Conservation (phyloP, 768 basidiomycete genomes). For the Kondoa subrosea region DNA sequence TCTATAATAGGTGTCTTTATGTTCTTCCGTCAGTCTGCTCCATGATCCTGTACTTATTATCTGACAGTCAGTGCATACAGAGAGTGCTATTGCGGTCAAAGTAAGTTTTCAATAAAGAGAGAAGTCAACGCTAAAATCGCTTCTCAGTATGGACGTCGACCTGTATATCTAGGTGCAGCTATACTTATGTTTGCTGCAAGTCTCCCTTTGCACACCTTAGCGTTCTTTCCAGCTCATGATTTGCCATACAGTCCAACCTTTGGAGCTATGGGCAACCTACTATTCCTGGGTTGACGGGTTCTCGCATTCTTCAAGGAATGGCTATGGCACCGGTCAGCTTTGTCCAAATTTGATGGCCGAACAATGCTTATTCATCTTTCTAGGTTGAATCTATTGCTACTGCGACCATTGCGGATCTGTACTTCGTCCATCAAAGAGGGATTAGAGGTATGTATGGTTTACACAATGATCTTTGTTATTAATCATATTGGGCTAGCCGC, state of each 20-base stretch:
- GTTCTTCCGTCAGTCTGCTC: too few relatives aligned
- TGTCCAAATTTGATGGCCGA: background rate
- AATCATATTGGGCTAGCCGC: too few relatives aligned
- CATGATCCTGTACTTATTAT: too few relatives aligned
- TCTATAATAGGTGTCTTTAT: background rate
- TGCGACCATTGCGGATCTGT: conserved; percentile 4
- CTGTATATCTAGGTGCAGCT: conserved; percentile 1
- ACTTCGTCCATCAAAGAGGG: conserved; percentile 4
- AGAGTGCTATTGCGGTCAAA: conserved; percentile 4
- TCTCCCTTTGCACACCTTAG: too few relatives aligned
- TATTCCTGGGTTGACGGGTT: background rate
- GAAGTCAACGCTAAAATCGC: too few relatives aligned
- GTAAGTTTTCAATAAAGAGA: too few relatives aligned
- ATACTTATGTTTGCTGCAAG: conserved; percentile 8
- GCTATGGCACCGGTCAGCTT: conserved; percentile 1
- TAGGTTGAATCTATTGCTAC: background rate
- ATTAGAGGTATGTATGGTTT: too few relatives aligned
- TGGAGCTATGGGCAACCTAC: background rate
- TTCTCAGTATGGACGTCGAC: background rate
- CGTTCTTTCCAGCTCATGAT: too few relatives aligned
- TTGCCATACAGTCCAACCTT: too few relatives aligned
- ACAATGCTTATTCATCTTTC: background rate
- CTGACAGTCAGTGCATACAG: too few relatives aligned
- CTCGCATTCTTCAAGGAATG: background rate
- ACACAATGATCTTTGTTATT: too few relatives aligned